These are phyloP conservation scores for Ceratobasidium sp. DNA, from an alignment of 1,284 basidiomycete genomes.

Conservation along the genomic window DNA sequence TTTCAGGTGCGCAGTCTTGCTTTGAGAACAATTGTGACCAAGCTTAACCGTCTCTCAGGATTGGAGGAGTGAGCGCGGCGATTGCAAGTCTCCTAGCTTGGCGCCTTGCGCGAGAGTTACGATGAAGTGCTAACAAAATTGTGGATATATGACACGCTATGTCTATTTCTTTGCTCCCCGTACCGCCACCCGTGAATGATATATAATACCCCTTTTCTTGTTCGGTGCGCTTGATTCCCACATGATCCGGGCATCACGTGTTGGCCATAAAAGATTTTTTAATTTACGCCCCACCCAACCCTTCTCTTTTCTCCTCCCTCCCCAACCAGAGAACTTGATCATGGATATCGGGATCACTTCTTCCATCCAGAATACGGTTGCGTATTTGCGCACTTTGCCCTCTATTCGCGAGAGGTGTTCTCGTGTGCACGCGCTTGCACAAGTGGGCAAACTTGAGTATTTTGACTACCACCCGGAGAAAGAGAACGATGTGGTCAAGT, in stretches of 20 bases:
- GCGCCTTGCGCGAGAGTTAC: slow-evolving; percentile 62
- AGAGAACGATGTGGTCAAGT: slow-evolving; percentile 77
- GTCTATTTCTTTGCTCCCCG: slow-evolving; percentile 7
- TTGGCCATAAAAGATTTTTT: slow-evolving; percentile 14
- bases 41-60: slow-evolving; percentile 52
- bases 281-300: background rate
- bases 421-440: slow-evolving; percentile 80
- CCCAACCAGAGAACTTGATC: slow-evolving; percentile 1
- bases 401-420: slow-evolving; percentile 87
- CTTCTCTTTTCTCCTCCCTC: background rate
- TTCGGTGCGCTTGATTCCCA: slow-evolving; percentile 13
- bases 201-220: slow-evolving; percentile 9
- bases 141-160: background rate
- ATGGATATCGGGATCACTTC: slow-evolving; percentile 26
- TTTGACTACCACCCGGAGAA: slow-evolving; percentile 86
- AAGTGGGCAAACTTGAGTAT: slow-evolving; percentile 79
- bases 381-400: slow-evolving; percentile 86
- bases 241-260: slow-evolving; percentile 34
- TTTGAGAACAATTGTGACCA: slow-evolving; percentile 26
- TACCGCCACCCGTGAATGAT: slow-evolving; percentile 1
- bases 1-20: slow-evolving; percentile 66
- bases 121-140: slow-evolving; percentile 3
- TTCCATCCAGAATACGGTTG: slow-evolving; percentile 54
- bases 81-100: slow-evolving; percentile 77
- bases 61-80: slow-evolving; percentile 77